Percentiles rank a stretch among this genome's conserved stretches.
These are phyloP conservation scores for Claviceps maximensis DNA, from an alignment of 2,329 filamentous ascomycete species.

Conservation along the genomic window DNA sequence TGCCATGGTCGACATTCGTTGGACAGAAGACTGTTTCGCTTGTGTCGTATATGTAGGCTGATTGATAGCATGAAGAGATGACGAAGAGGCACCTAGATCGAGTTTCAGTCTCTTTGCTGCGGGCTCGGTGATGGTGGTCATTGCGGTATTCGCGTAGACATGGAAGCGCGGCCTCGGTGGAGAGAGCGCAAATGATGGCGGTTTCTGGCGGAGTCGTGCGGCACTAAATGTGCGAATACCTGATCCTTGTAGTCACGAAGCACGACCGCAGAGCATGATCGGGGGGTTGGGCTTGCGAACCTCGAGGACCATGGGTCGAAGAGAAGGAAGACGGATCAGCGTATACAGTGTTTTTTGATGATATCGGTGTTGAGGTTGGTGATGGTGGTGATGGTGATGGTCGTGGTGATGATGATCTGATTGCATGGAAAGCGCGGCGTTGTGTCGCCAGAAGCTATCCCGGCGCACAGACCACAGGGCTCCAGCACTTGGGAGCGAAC, in stretches of 20 bases:
- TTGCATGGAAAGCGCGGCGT: too few relatives aligned
- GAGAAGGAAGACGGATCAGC: neutral
- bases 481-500: too few relatives aligned
- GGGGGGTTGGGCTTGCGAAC: too few relatives aligned
- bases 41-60: neutral
- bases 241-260: neutral
- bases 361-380: too few relatives aligned
- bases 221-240: neutral
- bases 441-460: too few relatives aligned
- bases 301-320: neutral
- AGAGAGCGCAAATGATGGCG: neutral
- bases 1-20: neutral
- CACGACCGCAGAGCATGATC: neutral
- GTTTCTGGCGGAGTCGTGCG: neutral
- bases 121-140: neutral
- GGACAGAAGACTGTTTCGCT: neutral
- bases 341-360: too few relatives aligned
- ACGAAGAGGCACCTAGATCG: neutral
- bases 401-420: too few relatives aligned
- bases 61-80: neutral
- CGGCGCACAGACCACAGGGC: too few relatives aligned
- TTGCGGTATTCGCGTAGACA: neutral
- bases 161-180: neutral
- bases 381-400: too few relatives aligned
- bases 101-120: constrained; percentile 19